Evolutionary conservation across 495 filamentous ascomycete genomes (phyloP).

Genomic region (Xylaria scruposa): DNA sequence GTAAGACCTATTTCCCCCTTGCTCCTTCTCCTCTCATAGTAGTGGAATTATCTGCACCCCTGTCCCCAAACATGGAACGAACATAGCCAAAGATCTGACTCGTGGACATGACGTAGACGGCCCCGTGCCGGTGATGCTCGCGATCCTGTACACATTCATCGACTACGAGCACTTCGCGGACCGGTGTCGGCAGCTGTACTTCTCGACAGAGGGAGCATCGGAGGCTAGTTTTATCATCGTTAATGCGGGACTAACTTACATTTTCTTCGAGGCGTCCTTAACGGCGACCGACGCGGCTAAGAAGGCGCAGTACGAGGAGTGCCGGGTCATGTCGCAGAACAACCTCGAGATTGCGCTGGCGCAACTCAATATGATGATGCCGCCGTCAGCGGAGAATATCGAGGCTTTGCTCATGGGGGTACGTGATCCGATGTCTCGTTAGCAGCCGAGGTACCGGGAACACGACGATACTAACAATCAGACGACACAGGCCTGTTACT

Average conservation of each 20-base stretch:
- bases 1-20: conserved; percentile 29
- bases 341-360: conserved; percentile 66
- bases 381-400: conserved; percentile 63
- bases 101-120: conserved; percentile 32
- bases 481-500: conserved; percentile 50
- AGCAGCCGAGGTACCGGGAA: not conserved
- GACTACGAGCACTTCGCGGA: conserved; percentile 62
- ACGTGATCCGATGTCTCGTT: conserved; percentile 32
- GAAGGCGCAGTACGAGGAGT: conserved; percentile 47
- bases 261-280: conserved; percentile 60
- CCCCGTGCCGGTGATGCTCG: conserved; percentile 46
- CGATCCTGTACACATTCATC: conserved; percentile 50
- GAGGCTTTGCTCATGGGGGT: conserved; percentile 66
- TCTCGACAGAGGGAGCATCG: conserved; percentile 63
- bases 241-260: conserved; percentile 61
- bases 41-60: not conserved
- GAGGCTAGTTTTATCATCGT: conserved; percentile 62
- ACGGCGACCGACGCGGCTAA: conserved; percentile 41
- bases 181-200: conserved; percentile 65
- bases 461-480: not conserved
- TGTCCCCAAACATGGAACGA: not conserved
- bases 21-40: not conserved
- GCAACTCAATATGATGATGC: conserved; percentile 64
- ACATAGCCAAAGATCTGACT: not conserved
- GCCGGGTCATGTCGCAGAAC: conserved; percentile 55